phyloP scores from a whole-genome alignment of 106 monocot species.

The Dendrobium huoshanense region DNA sequence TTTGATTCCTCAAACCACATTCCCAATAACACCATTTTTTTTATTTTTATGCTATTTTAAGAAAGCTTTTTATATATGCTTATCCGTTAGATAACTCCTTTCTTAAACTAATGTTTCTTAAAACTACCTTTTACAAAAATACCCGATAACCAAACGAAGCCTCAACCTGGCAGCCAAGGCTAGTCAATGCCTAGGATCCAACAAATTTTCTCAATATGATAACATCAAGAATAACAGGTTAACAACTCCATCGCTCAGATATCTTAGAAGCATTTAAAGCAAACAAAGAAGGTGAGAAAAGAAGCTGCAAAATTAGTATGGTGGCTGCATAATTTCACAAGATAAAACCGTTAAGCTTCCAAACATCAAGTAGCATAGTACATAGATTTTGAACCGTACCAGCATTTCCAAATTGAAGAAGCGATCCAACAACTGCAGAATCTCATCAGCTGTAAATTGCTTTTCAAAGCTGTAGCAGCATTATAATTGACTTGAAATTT shows the following conservation, averaged over 20 bases:
- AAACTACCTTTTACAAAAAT: too few relatives aligned
- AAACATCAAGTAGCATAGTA: slow-evolving; percentile 1
- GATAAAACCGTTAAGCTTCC: slow-evolving; percentile 1
- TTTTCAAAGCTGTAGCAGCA: slow-evolving; percentile 54
- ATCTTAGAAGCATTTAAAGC: background rate
- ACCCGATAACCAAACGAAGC: too few relatives aligned
- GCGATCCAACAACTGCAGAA: slow-evolving; percentile 76
- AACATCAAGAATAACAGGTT: background rate
- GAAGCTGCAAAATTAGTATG: background rate
- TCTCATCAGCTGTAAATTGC: slow-evolving; percentile 79
- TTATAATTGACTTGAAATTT: background rate
- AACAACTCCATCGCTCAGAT: background rate
- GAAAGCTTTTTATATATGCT: too few relatives aligned
- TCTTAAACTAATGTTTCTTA: too few relatives aligned
- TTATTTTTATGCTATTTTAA: too few relatives aligned
- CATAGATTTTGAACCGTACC: slow-evolving; percentile 30
- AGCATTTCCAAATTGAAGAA: slow-evolving; percentile 99
- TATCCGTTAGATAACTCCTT: too few relatives aligned
- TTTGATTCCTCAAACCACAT: too few relatives aligned
- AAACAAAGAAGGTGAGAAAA: background rate
- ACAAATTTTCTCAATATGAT: background rate
- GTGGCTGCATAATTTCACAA: background rate
- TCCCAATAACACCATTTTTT: too few relatives aligned
- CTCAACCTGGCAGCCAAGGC: background rate
- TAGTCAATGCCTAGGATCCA: too few relatives aligned